Conservation (phyloP, 306 rosid genomes). For the Lablab purpureus region DNA sequence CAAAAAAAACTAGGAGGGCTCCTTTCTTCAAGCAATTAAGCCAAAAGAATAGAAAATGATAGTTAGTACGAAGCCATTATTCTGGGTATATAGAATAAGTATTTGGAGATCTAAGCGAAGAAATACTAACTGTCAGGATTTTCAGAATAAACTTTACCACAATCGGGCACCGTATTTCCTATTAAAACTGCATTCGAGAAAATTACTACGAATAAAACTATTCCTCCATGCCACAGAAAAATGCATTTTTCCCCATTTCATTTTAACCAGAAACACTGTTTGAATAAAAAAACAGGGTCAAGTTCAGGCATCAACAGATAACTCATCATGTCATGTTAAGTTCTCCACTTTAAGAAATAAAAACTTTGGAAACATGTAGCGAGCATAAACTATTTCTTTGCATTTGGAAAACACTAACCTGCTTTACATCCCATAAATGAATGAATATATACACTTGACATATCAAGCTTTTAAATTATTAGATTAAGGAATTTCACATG, state of each 20-base stretch:
- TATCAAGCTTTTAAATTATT: not conserved
- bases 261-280: constrained; percentile 1
- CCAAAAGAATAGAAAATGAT: constrained; percentile 2
- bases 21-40: not conserved
- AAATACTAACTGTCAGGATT: constrained; percentile 15
- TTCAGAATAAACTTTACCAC: not conserved
- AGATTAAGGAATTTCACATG: not conserved
- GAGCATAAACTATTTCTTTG: not conserved
- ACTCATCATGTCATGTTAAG: not conserved
- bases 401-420: not conserved
- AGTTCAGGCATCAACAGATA: not conserved
- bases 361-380: not conserved
- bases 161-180: not conserved
- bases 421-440: not conserved
- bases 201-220: not conserved
- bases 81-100: not conserved
- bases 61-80: not conserved
- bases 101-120: constrained; percentile 4
- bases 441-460: not conserved
- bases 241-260: not conserved
- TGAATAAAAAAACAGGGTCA: not conserved
- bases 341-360: not conserved
- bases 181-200: constrained; percentile 15
- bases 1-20: not conserved
- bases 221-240: not conserved